Evolutionary conservation across 2,329 filamentous ascomycete genomes (phyloP).

Genomic region (Penicillium hordei): DNA sequence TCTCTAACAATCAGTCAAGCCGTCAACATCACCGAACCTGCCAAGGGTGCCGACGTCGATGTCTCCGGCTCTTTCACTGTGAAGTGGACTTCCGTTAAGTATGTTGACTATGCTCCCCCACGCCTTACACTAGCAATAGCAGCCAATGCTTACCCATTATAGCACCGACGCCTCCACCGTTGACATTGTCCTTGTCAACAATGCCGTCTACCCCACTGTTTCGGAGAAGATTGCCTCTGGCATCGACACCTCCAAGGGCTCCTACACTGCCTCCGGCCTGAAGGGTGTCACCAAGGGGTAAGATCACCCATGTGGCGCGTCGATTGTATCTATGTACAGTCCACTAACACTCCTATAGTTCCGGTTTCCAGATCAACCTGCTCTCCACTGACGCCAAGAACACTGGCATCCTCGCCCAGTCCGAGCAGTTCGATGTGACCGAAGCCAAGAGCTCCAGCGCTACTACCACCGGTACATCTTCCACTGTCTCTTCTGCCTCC

Average conservation of each 20-base stretch:
- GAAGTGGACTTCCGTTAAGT: constrained; percentile 42
- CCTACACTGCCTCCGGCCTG: constrained; percentile 37
- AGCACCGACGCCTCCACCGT: constrained; percentile 43
- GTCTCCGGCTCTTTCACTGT: constrained; percentile 37
- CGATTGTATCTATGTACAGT: too few species aligned
- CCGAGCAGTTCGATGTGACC: constrained; percentile 36
- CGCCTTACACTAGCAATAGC: background rate
- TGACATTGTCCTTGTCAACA: constrained; percentile 45
- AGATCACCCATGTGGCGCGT: background rate
- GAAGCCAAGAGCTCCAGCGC: constrained; percentile 18
- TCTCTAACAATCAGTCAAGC: constrained; percentile 24
- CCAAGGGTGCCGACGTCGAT: constrained; percentile 33
- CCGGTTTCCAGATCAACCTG: constrained; percentile 45
- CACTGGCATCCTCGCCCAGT: constrained; percentile 45
- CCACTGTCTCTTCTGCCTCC: constrained; percentile 11
- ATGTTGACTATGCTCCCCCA: constrained; percentile 8
- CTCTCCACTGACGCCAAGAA: constrained; percentile 35
- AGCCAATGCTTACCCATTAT: background rate
- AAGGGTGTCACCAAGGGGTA: constrained; percentile 28
- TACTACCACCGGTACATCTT: constrained; percentile 17
- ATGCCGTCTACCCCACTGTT: constrained; percentile 36
- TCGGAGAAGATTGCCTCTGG: constrained; percentile 35
- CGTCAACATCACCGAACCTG: constrained; percentile 37
- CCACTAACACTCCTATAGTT: constrained; percentile 21
- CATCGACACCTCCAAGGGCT: constrained; percentile 38